A percentile compares a stretch with the other conserved stretches of the same genome.
Evolutionary conservation across 2,329 filamentous ascomycete species (phyloP).

Genomic region (Neopestalotiopsis rosae): DNA sequence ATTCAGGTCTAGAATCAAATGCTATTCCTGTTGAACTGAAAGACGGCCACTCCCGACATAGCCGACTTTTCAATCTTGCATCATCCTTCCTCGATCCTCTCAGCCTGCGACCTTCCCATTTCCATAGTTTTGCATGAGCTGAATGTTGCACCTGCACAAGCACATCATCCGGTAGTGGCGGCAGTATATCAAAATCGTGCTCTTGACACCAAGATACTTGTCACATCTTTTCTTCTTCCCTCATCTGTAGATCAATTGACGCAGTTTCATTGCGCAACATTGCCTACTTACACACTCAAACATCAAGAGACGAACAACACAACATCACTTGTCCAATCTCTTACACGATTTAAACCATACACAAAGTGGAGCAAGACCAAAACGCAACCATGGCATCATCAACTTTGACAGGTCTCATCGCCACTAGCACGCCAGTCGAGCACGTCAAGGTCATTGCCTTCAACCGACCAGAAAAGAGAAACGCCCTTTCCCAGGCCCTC

Average conservation of each 20-base stretch:
- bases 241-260: not conserved
- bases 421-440: constrained; percentile 13
- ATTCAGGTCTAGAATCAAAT: not conserved
- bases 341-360: too few species aligned
- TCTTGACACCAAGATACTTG: not conserved
- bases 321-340: too few species aligned
- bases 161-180: not conserved
- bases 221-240: not conserved
- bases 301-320: too few species aligned
- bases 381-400: constrained; percentile 2
- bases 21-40: not conserved
- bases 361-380: not conserved
- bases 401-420: not conserved
- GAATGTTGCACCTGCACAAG: not conserved
- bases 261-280: not conserved
- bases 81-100: not conserved
- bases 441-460: constrained; percentile 17
- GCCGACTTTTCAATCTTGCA: not conserved
- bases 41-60: not conserved
- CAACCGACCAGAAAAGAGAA: constrained; percentile 61
- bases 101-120: not conserved
- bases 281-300: not conserved
- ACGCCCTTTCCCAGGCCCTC: constrained; percentile 60
- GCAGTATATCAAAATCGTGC: not conserved
- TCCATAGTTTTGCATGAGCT: not conserved